phyloP scores from a whole-genome alignment of 2,329 filamentous ascomycete genomes.

The Arthrobotrys sinensis region DNA sequence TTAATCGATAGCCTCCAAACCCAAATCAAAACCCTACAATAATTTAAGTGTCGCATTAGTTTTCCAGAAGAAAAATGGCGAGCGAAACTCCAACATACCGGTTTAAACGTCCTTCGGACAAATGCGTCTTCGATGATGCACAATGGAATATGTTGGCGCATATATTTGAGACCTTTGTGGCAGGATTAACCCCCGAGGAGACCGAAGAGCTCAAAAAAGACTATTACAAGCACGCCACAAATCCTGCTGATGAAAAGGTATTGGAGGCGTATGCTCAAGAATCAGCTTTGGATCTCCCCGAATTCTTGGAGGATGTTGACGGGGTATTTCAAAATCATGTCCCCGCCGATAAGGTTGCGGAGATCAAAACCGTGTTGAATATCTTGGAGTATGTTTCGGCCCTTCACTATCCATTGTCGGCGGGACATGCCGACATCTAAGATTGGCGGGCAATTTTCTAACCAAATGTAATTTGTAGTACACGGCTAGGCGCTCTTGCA shows the following conservation, averaged over 20 bases:
- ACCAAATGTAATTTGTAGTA: conserved; percentile 68
- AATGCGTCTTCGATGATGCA: conserved; percentile 56
- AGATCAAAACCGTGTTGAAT: conserved; percentile 59
- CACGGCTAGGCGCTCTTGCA: conserved; percentile 75
- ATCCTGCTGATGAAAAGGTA: conserved; percentile 43
- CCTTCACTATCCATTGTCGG: background rate
- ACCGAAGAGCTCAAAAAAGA: conserved; percentile 54
- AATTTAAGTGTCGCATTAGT: background rate
- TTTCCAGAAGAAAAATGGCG: conserved; percentile 34
- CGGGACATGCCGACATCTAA: background rate
- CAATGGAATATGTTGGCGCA: conserved; percentile 60
- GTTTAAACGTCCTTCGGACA: conserved; percentile 57
- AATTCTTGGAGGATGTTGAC: conserved; percentile 54
- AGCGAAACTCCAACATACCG: conserved; percentile 41
- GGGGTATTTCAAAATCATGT: conserved; percentile 37
- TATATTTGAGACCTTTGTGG: conserved; percentile 57
- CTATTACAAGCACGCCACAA: conserved; percentile 51
- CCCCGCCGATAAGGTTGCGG: conserved; percentile 50
- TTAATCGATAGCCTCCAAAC: conserved; percentile 5
- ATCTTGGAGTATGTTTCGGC: conserved; percentile 52
- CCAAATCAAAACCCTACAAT: background rate
- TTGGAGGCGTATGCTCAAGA: conserved; percentile 55
- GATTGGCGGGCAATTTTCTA: background rate
- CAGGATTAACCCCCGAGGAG: conserved; percentile 51
- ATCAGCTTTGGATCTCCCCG: conserved; percentile 36